These are phyloP conservation scores for Suhomyces choctaworum DNA, from an alignment of 1,139 yeast species.

Conservation along the genomic window DNA sequence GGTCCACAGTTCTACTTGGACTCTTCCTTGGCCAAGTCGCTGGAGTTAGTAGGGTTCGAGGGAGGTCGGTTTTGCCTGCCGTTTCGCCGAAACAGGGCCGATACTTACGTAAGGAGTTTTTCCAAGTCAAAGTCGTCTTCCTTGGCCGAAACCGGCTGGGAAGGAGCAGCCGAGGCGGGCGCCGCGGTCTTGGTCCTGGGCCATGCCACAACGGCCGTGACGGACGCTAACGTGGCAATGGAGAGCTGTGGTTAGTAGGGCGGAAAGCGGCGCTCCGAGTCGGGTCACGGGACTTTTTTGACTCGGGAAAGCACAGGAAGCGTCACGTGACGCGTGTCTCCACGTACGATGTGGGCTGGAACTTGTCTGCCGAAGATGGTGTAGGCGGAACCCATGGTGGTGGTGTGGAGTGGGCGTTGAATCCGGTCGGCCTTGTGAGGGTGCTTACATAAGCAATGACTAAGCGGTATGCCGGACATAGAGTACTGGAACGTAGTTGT, in stretches of 20 bases:
- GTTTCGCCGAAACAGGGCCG: too few species aligned
- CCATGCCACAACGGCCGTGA: constrained; percentile 45
- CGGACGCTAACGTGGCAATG: constrained; percentile 47
- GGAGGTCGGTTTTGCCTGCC: too few species aligned
- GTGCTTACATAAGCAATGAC: constrained; percentile 1
- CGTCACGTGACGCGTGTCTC: too few species aligned
- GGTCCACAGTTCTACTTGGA: constrained; percentile 28
- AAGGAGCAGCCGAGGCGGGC: constrained; percentile 27
- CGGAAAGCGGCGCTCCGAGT: too few species aligned
- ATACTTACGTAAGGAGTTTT: constrained; percentile 56
- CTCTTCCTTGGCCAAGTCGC: constrained; percentile 48
- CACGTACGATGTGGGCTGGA: constrained; percentile 64
- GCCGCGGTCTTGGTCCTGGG: constrained; percentile 39
- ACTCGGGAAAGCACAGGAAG: too few species aligned
- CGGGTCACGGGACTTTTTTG: too few species aligned
- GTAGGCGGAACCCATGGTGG: constrained; percentile 60
- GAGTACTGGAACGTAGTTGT: too few species aligned
- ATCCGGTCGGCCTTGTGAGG: constrained; percentile 5
- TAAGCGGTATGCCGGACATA: too few species aligned
- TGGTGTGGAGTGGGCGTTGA: constrained; percentile 1
- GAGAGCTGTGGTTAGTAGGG: constrained; percentile 36
- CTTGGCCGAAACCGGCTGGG: constrained; percentile 27
- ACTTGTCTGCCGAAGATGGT: constrained; percentile 64
- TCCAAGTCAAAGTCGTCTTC: constrained; percentile 65
- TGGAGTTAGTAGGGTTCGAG: too few species aligned